Base-by-base conservation (phyloP, 495 filamentous ascomycete genomes). In the Glonium stellatum region DNA sequence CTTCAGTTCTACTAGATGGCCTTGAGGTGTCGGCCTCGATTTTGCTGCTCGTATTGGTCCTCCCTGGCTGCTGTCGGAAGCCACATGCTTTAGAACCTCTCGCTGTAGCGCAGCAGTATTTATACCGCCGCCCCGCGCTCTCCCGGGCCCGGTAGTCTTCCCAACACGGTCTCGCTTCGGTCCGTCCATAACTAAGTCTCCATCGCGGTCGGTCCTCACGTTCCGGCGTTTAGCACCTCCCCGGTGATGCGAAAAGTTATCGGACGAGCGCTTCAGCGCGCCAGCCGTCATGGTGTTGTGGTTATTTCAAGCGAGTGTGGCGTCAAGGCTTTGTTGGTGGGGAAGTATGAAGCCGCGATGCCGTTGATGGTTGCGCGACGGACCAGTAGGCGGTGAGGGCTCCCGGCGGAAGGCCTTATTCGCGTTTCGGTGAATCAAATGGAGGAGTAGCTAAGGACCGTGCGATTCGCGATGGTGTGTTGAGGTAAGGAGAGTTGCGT, bases 1-100 rank as follows among this genome's bases (percentile, higher is more conserved):
- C 56, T 74, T 80, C 41, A 90, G 71, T 9, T 72, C 58, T 35
- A 63, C 60, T 39, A 60, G 37, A 36, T 52, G 35, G 39, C 12
- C 13, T 37, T 25, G 23, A 1, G 39, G 18, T 34, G 15, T 25
- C 18, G 48, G 51, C 22, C 15, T 61, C 25, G 34, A 22, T 9
- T 8, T 34, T 19, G 51, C 15, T 18, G 15, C 11, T 13, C 48
- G 48, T 31, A 13, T 12, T 1, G 3, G 25, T 39, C 34, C 55
- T 22, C 23, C 36, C 15, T n/a, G 23, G 19, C 21, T 57, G 11
- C 52, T 46, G 12, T 21, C 19, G 54, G 47, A 23, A 35, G 54
- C 42, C 4, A 54, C 52, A 50, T 57, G 53, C n/a, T 19, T 22
- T 23, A 51, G 48, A 1, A 55, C 21, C 5, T 55, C 44, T 18